A percentile compares a stretch with the other conserved stretches of the same genome.
phyloP scores from a whole-genome alignment of 1,284 basidiomycete species.

The Ceratobasidium theobromae region DNA sequence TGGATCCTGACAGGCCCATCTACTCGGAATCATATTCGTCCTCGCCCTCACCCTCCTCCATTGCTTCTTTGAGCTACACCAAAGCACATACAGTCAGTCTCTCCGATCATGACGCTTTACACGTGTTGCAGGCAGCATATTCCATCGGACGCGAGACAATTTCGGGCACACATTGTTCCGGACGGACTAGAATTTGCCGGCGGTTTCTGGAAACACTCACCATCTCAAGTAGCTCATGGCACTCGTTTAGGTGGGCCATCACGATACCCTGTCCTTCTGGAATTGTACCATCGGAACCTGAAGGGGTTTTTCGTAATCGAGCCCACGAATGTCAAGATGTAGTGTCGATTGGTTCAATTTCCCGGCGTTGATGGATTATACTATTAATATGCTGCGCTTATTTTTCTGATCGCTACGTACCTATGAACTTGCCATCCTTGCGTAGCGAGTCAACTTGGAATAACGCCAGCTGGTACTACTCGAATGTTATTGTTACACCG shows the following conservation, averaged over 20 bases:
- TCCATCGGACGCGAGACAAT: too few species aligned
- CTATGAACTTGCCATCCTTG: constrained; percentile 90
- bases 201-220: constrained; percentile 46
- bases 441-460: constrained; percentile 95
- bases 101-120: not conserved
- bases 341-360: not conserved
- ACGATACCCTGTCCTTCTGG: constrained; percentile 98
- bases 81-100: not conserved
- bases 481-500: constrained; percentile 3
- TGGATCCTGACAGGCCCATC: too few species aligned
- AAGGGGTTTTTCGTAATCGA: constrained; percentile 37
- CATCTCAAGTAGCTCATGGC: constrained; percentile 94
- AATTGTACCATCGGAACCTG: constrained; percentile 65
- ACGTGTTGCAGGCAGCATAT: too few species aligned
- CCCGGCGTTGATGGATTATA: not conserved
- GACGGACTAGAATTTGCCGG: not conserved
- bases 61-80: constrained; percentile 70
- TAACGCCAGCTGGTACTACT: constrained; percentile 88
- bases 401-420: constrained; percentile 47
- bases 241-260: constrained; percentile 94
- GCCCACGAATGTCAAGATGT: constrained; percentile 35
- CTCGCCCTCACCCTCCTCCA: constrained; percentile 67
- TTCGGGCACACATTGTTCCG: too few species aligned
- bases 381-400: constrained; percentile 40
- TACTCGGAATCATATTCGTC: constrained; percentile 40